A percentile compares a stretch with the other conserved stretches of the same genome.
Evolutionary conservation across 106 monocot genomes (phyloP).

Genomic region (Cymbidium sinense): DNA sequence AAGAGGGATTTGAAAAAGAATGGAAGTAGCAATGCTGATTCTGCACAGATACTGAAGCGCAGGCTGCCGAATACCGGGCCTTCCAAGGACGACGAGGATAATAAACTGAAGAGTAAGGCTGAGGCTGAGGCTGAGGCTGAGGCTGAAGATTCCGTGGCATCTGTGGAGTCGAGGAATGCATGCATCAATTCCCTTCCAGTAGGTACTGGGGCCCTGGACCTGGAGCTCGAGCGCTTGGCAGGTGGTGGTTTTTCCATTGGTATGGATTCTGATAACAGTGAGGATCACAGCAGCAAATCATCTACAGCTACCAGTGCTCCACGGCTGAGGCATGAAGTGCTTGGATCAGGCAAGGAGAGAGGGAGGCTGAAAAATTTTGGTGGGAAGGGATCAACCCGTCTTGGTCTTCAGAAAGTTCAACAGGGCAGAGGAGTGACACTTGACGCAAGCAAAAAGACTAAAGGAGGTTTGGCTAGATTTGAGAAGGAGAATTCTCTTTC

Average conservation of each 20-base stretch:
- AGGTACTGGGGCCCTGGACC: constrained; percentile 13
- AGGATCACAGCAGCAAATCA: constrained; percentile 60
- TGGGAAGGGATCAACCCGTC: constrained; percentile 28
- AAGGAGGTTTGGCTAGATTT: constrained; percentile 20
- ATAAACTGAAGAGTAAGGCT: constrained; percentile 20
- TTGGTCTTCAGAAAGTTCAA: constrained; percentile 19
- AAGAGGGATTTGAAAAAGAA: constrained; percentile 37
- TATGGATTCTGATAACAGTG: constrained; percentile 73
- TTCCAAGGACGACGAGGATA: constrained; percentile 20
- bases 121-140: constrained; percentile 22
- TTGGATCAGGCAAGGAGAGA: constrained; percentile 31
- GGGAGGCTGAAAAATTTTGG: constrained; percentile 21
- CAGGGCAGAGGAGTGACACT: constrained; percentile 27
- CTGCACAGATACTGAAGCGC: constrained; percentile 43
- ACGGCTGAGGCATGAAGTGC: constrained; percentile 24
- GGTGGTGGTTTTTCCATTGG: constrained; percentile 39
- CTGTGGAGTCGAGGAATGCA: constrained; percentile 22
- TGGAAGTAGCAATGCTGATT: constrained; percentile 19
- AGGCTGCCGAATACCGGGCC: constrained; percentile 37
- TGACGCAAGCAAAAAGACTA: constrained; percentile 30
- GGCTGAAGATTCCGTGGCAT: constrained; percentile 40
- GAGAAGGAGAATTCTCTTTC: constrained; percentile 62
- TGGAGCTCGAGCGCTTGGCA: constrained; percentile 35
- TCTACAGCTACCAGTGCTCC: constrained; percentile 31
- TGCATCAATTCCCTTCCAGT: constrained; percentile 3